These are phyloP conservation scores for Pterocarpus macrocarpus DNA, from an alignment of 306 rosid genomes.

Conservation along the genomic window DNA sequence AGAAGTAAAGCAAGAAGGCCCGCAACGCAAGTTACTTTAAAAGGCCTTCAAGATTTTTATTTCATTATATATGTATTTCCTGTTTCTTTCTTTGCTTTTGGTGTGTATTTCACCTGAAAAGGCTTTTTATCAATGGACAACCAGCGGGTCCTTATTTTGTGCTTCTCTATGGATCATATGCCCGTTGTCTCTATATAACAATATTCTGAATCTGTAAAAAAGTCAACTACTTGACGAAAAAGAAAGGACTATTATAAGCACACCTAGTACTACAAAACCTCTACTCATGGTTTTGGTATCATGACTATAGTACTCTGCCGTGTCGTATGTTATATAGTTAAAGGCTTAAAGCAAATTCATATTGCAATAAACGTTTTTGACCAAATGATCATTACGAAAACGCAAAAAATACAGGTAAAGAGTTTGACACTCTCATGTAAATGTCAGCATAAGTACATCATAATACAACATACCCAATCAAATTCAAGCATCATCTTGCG, in stretches of 20 bases:
- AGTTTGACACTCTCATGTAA: constrained; percentile 38
- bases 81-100: constrained; percentile 20
- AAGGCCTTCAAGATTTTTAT: constrained; percentile 39
- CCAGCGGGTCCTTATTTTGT: constrained; percentile 15
- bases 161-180: neutral
- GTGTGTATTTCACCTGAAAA: constrained; percentile 57
- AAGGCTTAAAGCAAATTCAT: neutral
- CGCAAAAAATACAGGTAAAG: neutral
- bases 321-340: neutral
- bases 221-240: neutral
- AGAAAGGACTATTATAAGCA: neutral
- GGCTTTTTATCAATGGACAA: constrained; percentile 38
- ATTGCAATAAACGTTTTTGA: constrained; percentile 7
- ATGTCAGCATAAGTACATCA: constrained; percentile 37
- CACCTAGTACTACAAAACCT: neutral
- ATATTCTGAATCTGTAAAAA: neutral
- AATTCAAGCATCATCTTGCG: neutral
- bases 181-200: neutral
- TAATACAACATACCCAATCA: neutral
- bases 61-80: constrained; percentile 25
- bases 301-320: neutral
- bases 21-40: constrained; percentile 38
- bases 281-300: neutral
- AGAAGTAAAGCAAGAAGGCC: constrained; percentile 44
- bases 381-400: neutral